Evolutionary conservation across 352 stramenopile species (phyloP), one percentile per base, ranked within the genome.

Genomic region (Pythium biforme): DNA sequence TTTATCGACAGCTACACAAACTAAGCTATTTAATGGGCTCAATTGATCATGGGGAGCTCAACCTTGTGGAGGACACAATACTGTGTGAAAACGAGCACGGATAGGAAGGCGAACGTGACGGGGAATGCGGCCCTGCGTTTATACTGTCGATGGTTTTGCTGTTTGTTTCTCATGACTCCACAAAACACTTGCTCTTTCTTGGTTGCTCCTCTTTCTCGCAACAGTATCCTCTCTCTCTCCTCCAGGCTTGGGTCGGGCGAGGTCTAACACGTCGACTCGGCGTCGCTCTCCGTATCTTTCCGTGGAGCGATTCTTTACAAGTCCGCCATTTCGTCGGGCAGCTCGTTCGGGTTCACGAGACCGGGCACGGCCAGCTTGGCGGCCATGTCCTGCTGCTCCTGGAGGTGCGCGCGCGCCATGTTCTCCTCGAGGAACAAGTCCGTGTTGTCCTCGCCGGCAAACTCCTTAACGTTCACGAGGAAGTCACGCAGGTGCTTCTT

Each of bases 401-500:
- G 77, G 72, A 95, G 72, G 60, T 92, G 76, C 34, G 83, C 85
- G 53, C 91, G 84, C 49, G 83, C 84, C 50, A 98, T 76, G 62
- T 90, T 94, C 73, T 99, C 97, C 76, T 99, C 97, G 45, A 95
- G 73, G 75, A 96, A 99, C 54, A 99, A 77, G 48, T 98, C 96
- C 39, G 88, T 90, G 72, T 99, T 99, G 76, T 99, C 96, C 81
- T 99, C 96, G 5, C 86, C 82, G 9, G 86, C 97, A 75, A 99
- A 99, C 73, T 99, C 97, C 71, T 93, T 99, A 55, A 99, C 83
- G 65, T 98, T 95, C 55, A 99, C 97, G 27, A 99, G 87, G 81
- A 99, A 99, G 74, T 99, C 97, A 64, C 98, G 90, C 66, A 99
- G 72, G 74, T 99, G 97, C 60, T 97, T 98, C 83, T 99, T 99